Evolutionary conservation across 1,284 basidiomycete species (phyloP).

Genomic region (Cutaneotrichosporon spelunceum): DNA sequence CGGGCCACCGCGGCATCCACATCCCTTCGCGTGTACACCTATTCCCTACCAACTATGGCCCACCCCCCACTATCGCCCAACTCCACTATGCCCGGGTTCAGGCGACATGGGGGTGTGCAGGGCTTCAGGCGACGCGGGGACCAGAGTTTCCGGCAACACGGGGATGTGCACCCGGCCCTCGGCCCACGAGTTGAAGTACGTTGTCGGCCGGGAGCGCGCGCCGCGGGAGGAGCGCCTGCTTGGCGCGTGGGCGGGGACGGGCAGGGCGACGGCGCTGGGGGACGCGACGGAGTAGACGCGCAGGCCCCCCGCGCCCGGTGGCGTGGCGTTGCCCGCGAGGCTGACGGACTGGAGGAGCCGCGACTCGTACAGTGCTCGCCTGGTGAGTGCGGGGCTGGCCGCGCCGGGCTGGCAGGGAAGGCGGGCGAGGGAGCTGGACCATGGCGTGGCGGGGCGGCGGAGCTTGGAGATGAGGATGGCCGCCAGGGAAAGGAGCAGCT

Average conservation of each 20-base stretch:
- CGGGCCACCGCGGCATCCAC: too few relatives aligned
- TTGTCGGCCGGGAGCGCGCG: background rate
- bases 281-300: background rate
- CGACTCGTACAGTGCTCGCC: background rate
- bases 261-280: background rate
- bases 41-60: too few relatives aligned
- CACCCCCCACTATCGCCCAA: too few relatives aligned
- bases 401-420: background rate
- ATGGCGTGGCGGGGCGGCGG: background rate
- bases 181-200: constrained; percentile 1
- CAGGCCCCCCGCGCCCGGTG: background rate
- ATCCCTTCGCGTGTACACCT: too few relatives aligned
- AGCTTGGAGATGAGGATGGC: background rate
- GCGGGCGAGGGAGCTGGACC: background rate
- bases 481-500: background rate
- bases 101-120: too few relatives aligned
- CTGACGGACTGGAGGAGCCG: background rate
- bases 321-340: background rate
- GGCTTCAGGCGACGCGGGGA: too few relatives aligned
- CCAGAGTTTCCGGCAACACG: too few relatives aligned
- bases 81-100: too few relatives aligned
- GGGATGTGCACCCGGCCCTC: background rate
- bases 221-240: background rate
- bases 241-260: background rate
- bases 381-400: background rate